Percentiles rank a stretch among this genome's conserved stretches.
Conservation (phyloP, 2,329 filamentous ascomycete species). For the Hypoxylon sp. region DNA sequence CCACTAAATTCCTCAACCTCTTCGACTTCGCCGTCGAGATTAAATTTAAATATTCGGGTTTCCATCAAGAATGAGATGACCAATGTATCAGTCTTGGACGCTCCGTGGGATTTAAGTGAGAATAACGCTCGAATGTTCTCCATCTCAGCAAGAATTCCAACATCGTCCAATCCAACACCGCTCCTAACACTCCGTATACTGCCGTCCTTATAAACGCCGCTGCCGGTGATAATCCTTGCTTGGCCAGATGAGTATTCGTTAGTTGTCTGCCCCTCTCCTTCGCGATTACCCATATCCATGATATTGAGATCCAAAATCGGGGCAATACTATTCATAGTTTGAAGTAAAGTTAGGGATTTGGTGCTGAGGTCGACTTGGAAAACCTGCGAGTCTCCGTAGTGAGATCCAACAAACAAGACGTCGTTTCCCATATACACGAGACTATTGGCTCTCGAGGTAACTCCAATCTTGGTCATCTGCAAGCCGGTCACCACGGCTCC, state of each 20-base stretch:
- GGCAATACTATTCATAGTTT: conserved; percentile 85
- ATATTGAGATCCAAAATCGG: conserved; percentile 94
- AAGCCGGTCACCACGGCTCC: conserved; percentile 78
- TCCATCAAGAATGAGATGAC: conserved; percentile 86
- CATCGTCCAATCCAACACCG: conserved; percentile 90
- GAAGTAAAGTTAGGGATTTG: conserved; percentile 72
- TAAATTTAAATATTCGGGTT: conserved; percentile 85
- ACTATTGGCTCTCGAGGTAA: conserved; percentile 80
- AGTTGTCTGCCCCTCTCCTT: conserved; percentile 78
- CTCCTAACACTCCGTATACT: conserved; percentile 91
- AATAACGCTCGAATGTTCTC: conserved; percentile 80
- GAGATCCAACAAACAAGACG: conserved; percentile 87
- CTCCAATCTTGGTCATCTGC: conserved; percentile 74
- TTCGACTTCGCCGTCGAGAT: conserved; percentile 81
- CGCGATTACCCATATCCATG: conserved; percentile 93
- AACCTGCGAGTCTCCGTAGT: conserved; percentile 92
- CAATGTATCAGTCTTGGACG: conserved; percentile 74
- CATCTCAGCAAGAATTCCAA: conserved; percentile 86
- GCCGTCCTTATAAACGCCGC: conserved; percentile 89
- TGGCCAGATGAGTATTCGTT: conserved; percentile 97
- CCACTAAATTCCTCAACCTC: conserved; percentile 84
- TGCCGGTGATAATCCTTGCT: conserved; percentile 91
- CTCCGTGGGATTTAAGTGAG: conserved; percentile 68
- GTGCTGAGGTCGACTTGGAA: conserved; percentile 59
- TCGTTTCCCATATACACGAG: conserved; percentile 82